Base-by-base conservation (phyloP, 73 alveolate genomes). In the Strombidium stylifer region DNA sequence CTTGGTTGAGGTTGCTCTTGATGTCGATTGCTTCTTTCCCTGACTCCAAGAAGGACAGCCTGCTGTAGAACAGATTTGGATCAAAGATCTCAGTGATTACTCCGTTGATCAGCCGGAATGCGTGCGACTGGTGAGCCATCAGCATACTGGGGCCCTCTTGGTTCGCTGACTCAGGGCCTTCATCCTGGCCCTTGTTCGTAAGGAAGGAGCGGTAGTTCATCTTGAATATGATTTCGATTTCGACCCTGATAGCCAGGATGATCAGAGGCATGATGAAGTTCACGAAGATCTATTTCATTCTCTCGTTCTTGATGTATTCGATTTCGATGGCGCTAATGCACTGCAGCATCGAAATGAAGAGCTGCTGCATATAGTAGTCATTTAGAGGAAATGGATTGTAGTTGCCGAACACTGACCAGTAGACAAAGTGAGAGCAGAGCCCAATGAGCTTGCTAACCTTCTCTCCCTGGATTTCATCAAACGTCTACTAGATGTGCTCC, bases 1-100 rank as follows among this genome's bases (percentile, higher is more conserved):
- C n/a, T 32, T 32, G 42, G n/a, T 32, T 32, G 42, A 32, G 10
- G 7, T 67, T 67, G 26, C 25, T 12, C 32, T 67, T 67, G 32
- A 67, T 8, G 24, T 67, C 71, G 19, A 80, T 46, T 7, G 86
- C 85, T 35, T 80, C 91, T 37, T 51, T 70, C 14, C 85, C 82
- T n/a, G 91, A 70, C 30, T 80, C 91, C 27, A 71, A 39, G 60
- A 80, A 80, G 34, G 82, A 58, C 35, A 80, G 59, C 39, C 91
- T 80, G 64, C 91, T 80, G 44, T 54, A 73, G 73, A 46, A 73
- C 7, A 62, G 30, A 16, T 73, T 60, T 0, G 86, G 86, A 34
- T 73, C 86, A 0, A 73, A 3, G 48, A 73, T 52, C 27, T 35
- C 59, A n/a, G 84, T 71, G 12, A 71, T 51, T 2, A 67, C 74